A percentile compares a stretch with the other conserved stretches of the same genome.
Evolutionary conservation across 768 basidiomycete species (phyloP).

Genomic region (Dentipellis fragilis): DNA sequence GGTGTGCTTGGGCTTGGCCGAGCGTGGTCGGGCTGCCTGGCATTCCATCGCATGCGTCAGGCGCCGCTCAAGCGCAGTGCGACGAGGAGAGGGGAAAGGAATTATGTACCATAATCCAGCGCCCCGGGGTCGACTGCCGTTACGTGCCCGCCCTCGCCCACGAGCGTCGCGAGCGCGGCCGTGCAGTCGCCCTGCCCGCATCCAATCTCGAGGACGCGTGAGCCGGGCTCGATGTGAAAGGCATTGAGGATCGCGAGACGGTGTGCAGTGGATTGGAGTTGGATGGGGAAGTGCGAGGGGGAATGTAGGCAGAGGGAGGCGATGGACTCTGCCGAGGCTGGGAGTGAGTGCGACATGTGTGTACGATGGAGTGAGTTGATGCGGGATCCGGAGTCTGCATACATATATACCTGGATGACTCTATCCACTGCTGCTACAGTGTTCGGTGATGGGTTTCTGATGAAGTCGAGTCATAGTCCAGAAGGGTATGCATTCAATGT

Average conservation of each 20-base stretch:
- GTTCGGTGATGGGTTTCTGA: too few species aligned
- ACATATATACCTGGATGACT: too few species aligned
- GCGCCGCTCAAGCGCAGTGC: too few species aligned
- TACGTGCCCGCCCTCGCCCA: constrained; percentile 26
- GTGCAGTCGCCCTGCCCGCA: constrained; percentile 34
- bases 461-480: too few species aligned
- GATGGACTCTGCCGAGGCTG: constrained; percentile 3
- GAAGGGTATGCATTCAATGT: too few species aligned
- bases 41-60: not conserved
- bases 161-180: constrained; percentile 23
- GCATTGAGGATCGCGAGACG: constrained; percentile 22
- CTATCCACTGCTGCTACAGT: too few species aligned
- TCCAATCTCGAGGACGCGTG: constrained; percentile 28
- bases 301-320: constrained; percentile 12
- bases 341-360: too few species aligned
- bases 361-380: too few species aligned
- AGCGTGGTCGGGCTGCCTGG: constrained; percentile 27
- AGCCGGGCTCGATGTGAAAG: constrained; percentile 21
- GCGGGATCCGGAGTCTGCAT: too few species aligned
- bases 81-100: not conserved
- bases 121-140: constrained; percentile 30
- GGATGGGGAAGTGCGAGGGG: constrained; percentile 4
- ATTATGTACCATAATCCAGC: constrained; percentile 24
- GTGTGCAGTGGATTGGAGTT: constrained; percentile 19
- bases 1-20: constrained; percentile 25